These are phyloP conservation scores for Boletus coccyginus DNA, from an alignment of 768 basidiomycete genomes.

Conservation along the genomic window DNA sequence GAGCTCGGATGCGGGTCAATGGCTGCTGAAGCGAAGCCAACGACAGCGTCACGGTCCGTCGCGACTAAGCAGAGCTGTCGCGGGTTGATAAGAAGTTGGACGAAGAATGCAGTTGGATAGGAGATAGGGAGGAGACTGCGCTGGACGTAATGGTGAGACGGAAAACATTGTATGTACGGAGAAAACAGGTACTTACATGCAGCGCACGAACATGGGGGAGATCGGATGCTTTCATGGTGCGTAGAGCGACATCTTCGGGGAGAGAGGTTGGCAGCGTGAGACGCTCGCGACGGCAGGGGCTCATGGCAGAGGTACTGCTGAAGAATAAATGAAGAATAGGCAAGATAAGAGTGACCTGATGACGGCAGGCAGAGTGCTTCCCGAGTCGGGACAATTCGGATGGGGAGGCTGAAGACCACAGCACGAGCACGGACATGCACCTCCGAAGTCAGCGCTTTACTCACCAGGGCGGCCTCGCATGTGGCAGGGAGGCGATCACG, in stretches of 20 bases:
- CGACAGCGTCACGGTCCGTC: slow-evolving; percentile 12
- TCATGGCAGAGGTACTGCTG: slow-evolving; percentile 7
- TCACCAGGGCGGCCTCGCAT: neutral
- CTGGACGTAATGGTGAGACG: slow-evolving; percentile 13
- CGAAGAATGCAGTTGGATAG: slow-evolving; percentile 31
- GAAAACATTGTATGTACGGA: neutral
- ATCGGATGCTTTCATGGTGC: slow-evolving; percentile 29
- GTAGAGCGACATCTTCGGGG: slow-evolving; percentile 15
- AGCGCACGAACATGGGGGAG: slow-evolving; percentile 25
- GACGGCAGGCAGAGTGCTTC: no score
- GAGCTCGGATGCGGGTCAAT: slow-evolving; percentile 2
- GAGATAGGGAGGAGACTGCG: slow-evolving; percentile 24
- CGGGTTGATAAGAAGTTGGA: slow-evolving; percentile 31
- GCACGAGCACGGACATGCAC: neutral
- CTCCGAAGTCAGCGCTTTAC: neutral
- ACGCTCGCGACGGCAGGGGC: neutral
- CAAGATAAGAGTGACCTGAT: neutral
- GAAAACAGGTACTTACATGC: slow-evolving; percentile 18
- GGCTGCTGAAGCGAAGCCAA: slow-evolving; percentile 31
- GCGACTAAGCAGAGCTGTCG: slow-evolving; percentile 31
- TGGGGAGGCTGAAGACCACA: neutral
- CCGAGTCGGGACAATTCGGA: slow-evolving; percentile 21
- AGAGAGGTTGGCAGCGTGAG: neutral
- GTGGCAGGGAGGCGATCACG: neutral
- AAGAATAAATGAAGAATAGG: neutral